Percentiles rank a stretch among this genome's conserved stretches.
These are phyloP conservation scores for Claviceps paspali DNA, from an alignment of 2,329 filamentous ascomycete genomes.

Conservation along the genomic window DNA sequence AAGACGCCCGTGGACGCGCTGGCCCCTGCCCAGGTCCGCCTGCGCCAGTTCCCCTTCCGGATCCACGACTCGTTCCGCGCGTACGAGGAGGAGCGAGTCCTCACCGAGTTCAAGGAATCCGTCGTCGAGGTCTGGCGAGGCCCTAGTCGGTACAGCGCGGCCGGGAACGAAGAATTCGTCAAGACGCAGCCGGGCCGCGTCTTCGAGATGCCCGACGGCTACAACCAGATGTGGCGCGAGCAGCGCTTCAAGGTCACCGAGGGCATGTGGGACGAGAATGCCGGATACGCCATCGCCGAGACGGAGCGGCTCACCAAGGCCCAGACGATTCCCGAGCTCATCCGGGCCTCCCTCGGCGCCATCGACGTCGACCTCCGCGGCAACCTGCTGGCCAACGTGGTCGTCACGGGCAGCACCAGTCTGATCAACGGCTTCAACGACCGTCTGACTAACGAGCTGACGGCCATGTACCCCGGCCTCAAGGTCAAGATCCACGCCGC, in stretches of 20 bases:
- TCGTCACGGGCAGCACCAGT: conserved; percentile 79
- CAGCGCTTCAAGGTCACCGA: conserved; percentile 80
- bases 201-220: conserved; percentile 94
- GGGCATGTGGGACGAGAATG: conserved; percentile 78
- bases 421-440: conserved; percentile 87
- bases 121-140: conserved; percentile 89
- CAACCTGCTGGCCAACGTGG: conserved; percentile 72
- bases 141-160: conserved; percentile 48
- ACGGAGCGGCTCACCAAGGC: conserved; percentile 42
- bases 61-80: conserved; percentile 57
- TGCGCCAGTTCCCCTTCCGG: conserved; percentile 51
- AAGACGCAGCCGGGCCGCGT: conserved; percentile 63
- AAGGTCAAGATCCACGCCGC: conserved; percentile 81
- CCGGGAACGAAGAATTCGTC: conserved; percentile 62
- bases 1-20: conserved; percentile 84
- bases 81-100: conserved; percentile 80
- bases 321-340: conserved; percentile 71
- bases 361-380: conserved; percentile 84
- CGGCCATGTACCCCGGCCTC: conserved; percentile 65
- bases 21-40: conserved; percentile 59
- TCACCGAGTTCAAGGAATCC: conserved; percentile 95
- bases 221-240: conserved; percentile 84
- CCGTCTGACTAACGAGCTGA: conserved; percentile 72
- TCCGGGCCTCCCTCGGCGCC: conserved; percentile 59
- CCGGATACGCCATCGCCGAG: conserved; percentile 41